Base-by-base conservation (phyloP, 2,329 filamentous ascomycete species). In the Colletotrichum euphorbiae region DNA sequence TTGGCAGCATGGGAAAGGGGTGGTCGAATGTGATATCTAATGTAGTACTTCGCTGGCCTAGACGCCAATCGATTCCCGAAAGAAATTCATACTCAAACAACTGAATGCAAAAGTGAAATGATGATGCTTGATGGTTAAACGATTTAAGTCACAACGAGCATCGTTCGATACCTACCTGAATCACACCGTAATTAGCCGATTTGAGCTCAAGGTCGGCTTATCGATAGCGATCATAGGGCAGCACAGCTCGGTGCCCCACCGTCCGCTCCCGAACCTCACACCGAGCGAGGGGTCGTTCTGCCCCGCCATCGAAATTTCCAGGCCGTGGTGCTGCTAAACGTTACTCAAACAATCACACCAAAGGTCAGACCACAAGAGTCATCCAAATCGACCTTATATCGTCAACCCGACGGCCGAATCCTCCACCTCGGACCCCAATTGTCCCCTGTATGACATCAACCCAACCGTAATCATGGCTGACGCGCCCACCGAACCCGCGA, bases 381-480 rank as follows among this genome's bases (percentile, higher is more conserved):
- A 63, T 62, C 36, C n/a, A 50, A n/a, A 28, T 38, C 13, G 5
- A 43, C 21, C 21, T 45, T 36, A 6, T 42, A 45, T 17, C 17
- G 12, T 33, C 17, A 11, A 19, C 8, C 6, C 8, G 24, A 17
- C 54, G 36, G 7, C 8, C 45, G 46, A 45, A 21, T 15, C 19
- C 43, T 43, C 38, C 21, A 24, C 15, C 17, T 51, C 36, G 12
- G 31, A 11, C n/a, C 43, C 11, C 33, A 45, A 57, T 19, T 45
- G 42, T 43, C 19, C n/a, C n/a, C 12, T 15, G 7, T 4, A 57
- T 17, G 43, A 6, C 48, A 33, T 13, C 28, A 52, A 43, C 17
- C 13, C 15, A 42, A 61, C 46, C n/a, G 36, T 42, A 61, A 74
- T n/a, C 70, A 78, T 79, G 77, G 78, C 77, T 72, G 77, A 79